Conservation (phyloP, 345 rosid genomes). For the Arabidopsis arenosa region DNA sequence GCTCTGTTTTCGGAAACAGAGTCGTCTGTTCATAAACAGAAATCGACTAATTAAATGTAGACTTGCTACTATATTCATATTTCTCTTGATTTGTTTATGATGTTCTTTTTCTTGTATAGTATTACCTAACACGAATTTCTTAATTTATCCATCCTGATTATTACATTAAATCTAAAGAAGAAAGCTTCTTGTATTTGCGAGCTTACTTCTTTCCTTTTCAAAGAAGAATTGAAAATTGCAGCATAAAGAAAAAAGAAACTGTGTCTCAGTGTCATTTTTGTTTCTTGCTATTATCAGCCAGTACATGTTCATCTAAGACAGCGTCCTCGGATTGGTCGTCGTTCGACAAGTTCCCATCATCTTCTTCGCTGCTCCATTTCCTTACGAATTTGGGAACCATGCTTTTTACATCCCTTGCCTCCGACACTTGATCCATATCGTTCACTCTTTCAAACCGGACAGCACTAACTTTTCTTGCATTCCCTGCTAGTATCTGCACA, state of each 20-base stretch:
- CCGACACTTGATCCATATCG: conserved; percentile 54
- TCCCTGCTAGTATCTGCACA: conserved; percentile 87
- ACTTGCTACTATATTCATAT: background rate
- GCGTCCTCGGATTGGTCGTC: conserved; percentile 48
- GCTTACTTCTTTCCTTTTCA: conserved; percentile 36
- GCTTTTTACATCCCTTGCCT: conserved; percentile 69
- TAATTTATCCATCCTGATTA: conserved; percentile 11
- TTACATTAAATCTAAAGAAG: conserved; percentile 32
- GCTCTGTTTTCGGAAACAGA: conserved; percentile 15
- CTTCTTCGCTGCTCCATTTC: conserved; percentile 77
- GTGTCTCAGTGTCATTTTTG: conserved; percentile 28
- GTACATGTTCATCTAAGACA: conserved; percentile 55
- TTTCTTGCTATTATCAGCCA: conserved; percentile 56
- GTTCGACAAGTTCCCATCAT: conserved; percentile 51
- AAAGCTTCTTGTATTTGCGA: conserved; percentile 33
- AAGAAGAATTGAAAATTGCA: conserved; percentile 35
- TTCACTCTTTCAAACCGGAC: conserved; percentile 80
- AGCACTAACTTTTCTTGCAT: conserved; percentile 96
- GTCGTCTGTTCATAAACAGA: background rate
- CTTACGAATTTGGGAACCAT: conserved; percentile 80
- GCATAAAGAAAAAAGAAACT: background rate
- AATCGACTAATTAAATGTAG: background rate
- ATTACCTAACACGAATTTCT: conserved; percentile 1
- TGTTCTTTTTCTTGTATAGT: background rate
- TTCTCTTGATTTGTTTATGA: conserved; percentile 8